Evolutionary conservation across 345 rosid genomes (phyloP).

Genomic region (Garcia nutans): DNA sequence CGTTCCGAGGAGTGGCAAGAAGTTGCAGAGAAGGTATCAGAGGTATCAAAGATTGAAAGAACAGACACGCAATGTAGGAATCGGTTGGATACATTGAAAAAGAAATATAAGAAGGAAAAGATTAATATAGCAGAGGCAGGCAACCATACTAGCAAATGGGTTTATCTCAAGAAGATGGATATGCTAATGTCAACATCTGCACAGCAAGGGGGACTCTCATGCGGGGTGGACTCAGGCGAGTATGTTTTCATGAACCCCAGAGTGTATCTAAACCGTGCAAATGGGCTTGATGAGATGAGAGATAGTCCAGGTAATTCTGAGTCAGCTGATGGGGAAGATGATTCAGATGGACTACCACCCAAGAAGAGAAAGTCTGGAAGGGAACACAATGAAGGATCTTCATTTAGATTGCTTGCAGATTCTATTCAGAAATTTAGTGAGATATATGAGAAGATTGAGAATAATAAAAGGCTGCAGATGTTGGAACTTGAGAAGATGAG

Average conservation of each 20-base stretch:
- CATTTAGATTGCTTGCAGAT: conserved; percentile 73
- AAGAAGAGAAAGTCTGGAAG: conserved; percentile 63
- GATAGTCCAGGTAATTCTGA: conserved; percentile 86
- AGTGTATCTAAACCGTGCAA: conserved; percentile 60
- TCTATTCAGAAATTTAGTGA: conserved; percentile 79
- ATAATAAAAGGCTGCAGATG: conserved; percentile 77
- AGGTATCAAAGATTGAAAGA: conserved; percentile 65
- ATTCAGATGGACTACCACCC: conserved; percentile 71
- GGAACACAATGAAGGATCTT: conserved; percentile 51
- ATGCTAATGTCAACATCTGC: conserved; percentile 66
- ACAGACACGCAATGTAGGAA: conserved; percentile 85
- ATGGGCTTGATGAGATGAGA: conserved; percentile 84
- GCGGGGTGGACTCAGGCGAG: conserved; percentile 91
- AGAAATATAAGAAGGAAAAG: conserved; percentile 94
- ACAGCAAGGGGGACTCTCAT: conserved; percentile 69
- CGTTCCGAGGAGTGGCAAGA: conserved; percentile 93
- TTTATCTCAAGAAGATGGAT: conserved; percentile 84
- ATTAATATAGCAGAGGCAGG: conserved; percentile 42
- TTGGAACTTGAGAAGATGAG: conserved; percentile 90
- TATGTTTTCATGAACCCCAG: conserved; percentile 69
- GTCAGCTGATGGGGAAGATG: conserved; percentile 54
- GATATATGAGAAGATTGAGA: conserved; percentile 92
- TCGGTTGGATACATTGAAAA: conserved; percentile 84
- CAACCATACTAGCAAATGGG: conserved; percentile 62
- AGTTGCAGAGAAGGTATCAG: conserved; percentile 92